Conservation (phyloP, 2,329 filamentous ascomycete species). For the Exserohilum rostratum region DNA sequence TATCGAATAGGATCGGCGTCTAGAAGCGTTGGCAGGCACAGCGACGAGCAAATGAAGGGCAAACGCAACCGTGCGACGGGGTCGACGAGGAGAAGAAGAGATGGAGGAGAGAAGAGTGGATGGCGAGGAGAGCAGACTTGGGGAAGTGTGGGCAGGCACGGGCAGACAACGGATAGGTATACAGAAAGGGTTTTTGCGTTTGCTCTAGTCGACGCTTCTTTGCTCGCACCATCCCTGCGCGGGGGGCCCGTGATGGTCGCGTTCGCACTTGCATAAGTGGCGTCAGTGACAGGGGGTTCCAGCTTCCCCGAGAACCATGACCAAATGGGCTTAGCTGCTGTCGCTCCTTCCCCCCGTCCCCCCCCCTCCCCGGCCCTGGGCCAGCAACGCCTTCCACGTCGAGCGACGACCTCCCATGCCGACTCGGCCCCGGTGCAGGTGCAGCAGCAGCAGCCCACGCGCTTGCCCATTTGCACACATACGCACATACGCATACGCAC, state of each 20-base stretch:
- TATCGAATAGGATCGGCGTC: slow-evolving; percentile 25
- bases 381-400: slow-evolving; percentile 8
- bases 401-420: slow-evolving; percentile 8
- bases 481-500: too few relatives aligned
- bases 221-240: slow-evolving; percentile 6
- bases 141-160: slow-evolving; percentile 16
- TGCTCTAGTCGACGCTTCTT: slow-evolving; percentile 20
- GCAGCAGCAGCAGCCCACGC: too few relatives aligned
- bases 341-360: not conserved
- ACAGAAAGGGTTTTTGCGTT: slow-evolving; percentile 37
- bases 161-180: slow-evolving; percentile 20
- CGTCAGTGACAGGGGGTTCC: slow-evolving; percentile 26
- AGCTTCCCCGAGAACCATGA: slow-evolving; percentile 25
- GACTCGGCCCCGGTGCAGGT: slow-evolving; percentile 11
- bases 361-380: not conserved
- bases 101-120: slow-evolving; percentile 15
- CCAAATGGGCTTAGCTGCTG: slow-evolving; percentile 6
- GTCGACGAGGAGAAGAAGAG: not conserved
- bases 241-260: slow-evolving; percentile 16
- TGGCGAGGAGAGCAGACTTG: slow-evolving; percentile 17
- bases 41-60: slow-evolving; percentile 25
- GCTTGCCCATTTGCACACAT: too few relatives aligned
- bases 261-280: slow-evolving; percentile 16
- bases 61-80: slow-evolving; percentile 22
- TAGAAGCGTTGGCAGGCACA: slow-evolving; percentile 8